phyloP scores from a whole-genome alignment of 2,329 filamentous ascomycete genomes.

The Graphiopsis chlorocephala region DNA sequence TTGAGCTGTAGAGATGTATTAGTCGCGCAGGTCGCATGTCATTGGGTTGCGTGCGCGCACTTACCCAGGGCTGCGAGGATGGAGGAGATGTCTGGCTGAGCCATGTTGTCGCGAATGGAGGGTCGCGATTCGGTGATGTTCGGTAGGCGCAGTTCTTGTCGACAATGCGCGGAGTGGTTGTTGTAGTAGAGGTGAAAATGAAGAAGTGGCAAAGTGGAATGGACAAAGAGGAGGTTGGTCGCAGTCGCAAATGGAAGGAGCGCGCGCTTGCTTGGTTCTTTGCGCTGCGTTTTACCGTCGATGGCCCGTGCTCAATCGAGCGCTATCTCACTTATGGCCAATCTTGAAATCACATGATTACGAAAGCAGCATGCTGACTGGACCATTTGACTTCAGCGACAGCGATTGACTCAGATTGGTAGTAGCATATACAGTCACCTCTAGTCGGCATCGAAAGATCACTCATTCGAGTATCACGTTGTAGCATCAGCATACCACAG shows the following conservation, averaged over 20 bases:
- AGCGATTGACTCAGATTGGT: not conserved
- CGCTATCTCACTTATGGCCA: not conserved
- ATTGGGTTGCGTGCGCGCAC: constrained; percentile 14
- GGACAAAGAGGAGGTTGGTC: constrained; percentile 10
- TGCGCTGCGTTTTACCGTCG: constrained; percentile 6
- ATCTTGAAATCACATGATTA: not conserved
- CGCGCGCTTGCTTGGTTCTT: not conserved
- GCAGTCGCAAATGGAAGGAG: constrained; percentile 6
- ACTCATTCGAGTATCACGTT: not conserved
- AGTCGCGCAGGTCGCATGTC: constrained; percentile 1
- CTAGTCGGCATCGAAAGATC: not conserved
- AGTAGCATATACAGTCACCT: not conserved
- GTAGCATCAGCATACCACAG: not conserved
- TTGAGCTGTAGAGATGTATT: constrained; percentile 39
- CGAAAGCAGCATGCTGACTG: not conserved
- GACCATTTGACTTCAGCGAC: not conserved
- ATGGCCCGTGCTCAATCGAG: not conserved
- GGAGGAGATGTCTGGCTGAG: constrained; percentile 47
- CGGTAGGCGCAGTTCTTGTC: not conserved
- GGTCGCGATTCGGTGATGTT: not conserved
- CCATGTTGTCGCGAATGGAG: constrained; percentile 36
- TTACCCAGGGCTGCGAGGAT: constrained; percentile 53
- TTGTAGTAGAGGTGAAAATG: not conserved
- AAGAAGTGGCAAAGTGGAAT: not conserved
- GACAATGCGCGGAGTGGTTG: not conserved